Evolutionary conservation across 352 stramenopile genomes (phyloP).

Genomic region (Globisporangium paddicum): DNA sequence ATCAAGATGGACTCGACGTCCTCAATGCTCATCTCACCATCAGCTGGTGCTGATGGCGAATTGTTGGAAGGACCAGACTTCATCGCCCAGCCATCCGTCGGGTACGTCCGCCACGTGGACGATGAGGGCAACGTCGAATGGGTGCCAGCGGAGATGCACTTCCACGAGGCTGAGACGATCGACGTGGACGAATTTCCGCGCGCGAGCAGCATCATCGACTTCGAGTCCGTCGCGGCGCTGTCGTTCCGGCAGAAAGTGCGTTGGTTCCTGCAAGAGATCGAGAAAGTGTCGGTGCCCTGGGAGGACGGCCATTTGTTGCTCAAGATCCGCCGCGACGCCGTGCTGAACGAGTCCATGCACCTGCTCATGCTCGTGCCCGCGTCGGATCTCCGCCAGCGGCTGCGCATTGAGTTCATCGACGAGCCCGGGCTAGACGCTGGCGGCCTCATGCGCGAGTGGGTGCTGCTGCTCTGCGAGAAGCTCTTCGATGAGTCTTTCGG

Average conservation of each 20-base stretch:
- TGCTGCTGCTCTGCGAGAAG: slow-evolving; percentile 67
- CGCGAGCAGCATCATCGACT: slow-evolving; percentile 68
- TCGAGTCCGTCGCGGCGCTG: slow-evolving; percentile 65
- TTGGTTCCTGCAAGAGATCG: slow-evolving; percentile 74
- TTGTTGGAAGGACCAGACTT: slow-evolving; percentile 22
- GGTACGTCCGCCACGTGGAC: slow-evolving; percentile 74
- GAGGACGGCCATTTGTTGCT: slow-evolving; percentile 77
- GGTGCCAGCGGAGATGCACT: slow-evolving; percentile 63
- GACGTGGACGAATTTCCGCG: slow-evolving; percentile 71
- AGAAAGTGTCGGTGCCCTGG: slow-evolving; percentile 72
- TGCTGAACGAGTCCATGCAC: slow-evolving; percentile 80
- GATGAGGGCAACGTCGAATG: slow-evolving; percentile 63
- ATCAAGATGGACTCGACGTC: slow-evolving; percentile 22
- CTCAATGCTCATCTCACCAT: slow-evolving; percentile 5
- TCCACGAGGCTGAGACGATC: slow-evolving; percentile 57
- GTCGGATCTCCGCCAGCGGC: slow-evolving; percentile 57
- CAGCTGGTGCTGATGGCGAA: not conserved
- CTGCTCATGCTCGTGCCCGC: slow-evolving; percentile 74
- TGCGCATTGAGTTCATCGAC: slow-evolving; percentile 84
- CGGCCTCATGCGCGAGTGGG: slow-evolving; percentile 75
- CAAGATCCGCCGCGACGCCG: slow-evolving; percentile 70
- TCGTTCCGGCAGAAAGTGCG: slow-evolving; percentile 69
- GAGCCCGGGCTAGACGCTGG: slow-evolving; percentile 73
- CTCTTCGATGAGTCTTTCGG: slow-evolving; percentile 78
- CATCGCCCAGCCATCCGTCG: slow-evolving; percentile 64